Percentiles rank a stretch among this genome's conserved stretches.
Evolutionary conservation across 2,329 filamentous ascomycete genomes (phyloP).

Genomic region (Diaporthe citrichinensis): DNA sequence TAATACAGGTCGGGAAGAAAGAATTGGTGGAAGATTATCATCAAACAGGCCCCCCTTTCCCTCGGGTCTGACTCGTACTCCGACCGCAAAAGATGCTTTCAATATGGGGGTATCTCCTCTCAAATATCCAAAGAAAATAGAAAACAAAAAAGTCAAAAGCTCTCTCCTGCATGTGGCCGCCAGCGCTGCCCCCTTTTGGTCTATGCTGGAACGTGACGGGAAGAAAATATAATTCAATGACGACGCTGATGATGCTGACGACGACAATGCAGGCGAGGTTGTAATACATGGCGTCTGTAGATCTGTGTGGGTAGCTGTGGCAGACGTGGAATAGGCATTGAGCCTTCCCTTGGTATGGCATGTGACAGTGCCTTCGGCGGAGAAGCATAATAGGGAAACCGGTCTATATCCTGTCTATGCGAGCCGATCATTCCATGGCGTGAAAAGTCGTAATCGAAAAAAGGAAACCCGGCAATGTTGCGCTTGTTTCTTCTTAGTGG

Average conservation of each 20-base stretch:
- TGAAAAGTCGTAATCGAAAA: constrained; percentile 15
- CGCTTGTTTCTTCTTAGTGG: not conserved
- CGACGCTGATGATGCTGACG: constrained; percentile 34
- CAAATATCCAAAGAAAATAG: constrained; percentile 19
- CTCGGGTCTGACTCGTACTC: constrained; percentile 35
- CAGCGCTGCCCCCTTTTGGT: constrained; percentile 17
- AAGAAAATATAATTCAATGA: constrained; percentile 2
- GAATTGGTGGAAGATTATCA: constrained; percentile 14
- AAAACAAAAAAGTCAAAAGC: not conserved
- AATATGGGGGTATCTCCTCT: constrained; percentile 41
- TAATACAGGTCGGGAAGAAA: constrained; percentile 25
- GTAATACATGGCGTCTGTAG: constrained; percentile 9
- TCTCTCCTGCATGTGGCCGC: constrained; percentile 26
- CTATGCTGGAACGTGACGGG: constrained; percentile 20
- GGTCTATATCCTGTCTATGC: constrained; percentile 23
- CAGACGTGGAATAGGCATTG: not conserved
- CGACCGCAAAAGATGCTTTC: constrained; percentile 36
- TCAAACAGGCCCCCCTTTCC: constrained; percentile 22
- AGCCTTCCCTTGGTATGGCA: not conserved
- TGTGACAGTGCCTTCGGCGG: constrained; percentile 13
- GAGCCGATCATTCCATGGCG: constrained; percentile 25
- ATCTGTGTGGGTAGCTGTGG: not conserved
- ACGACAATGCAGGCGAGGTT: constrained; percentile 22
- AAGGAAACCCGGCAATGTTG: not conserved
- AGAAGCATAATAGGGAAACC: constrained; percentile 6